These are phyloP conservation scores for Hypoxylon crocopeplum DNA, from an alignment of 495 filamentous ascomycete genomes.

Conservation along the genomic window DNA sequence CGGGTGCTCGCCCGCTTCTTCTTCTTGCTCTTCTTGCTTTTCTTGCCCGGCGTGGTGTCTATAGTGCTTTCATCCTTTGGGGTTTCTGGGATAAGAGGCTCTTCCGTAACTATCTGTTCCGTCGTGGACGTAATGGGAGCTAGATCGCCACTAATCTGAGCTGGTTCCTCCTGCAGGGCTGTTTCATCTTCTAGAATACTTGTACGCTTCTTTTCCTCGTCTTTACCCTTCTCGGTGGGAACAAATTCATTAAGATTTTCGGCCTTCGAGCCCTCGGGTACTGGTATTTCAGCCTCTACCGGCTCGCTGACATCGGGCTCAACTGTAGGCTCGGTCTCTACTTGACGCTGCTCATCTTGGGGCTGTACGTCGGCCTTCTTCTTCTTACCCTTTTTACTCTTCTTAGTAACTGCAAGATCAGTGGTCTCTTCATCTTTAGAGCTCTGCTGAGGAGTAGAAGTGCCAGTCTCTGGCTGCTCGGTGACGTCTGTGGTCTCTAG, in stretches of 20 bases:
- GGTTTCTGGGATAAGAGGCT: not conserved
- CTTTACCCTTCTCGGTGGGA: constrained; percentile 17
- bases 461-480: constrained; percentile 14
- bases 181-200: not conserved
- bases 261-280: constrained; percentile 7
- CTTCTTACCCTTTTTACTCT: not conserved
- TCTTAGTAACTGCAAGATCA: constrained; percentile 4
- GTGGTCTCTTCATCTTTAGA: not conserved
- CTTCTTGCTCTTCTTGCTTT: constrained; percentile 19
- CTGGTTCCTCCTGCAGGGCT: constrained; percentile 1
- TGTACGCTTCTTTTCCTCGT: constrained; percentile 25
- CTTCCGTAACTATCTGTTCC: constrained; percentile 1
- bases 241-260: not conserved
- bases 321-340: not conserved
- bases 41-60: constrained; percentile 5
- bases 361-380: constrained; percentile 1
- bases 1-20: constrained; percentile 29
- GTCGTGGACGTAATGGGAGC: not conserved
- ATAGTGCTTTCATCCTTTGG: not conserved
- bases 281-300: not conserved
- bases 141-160: not conserved
- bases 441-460: constrained; percentile 1
- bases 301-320: not conserved
- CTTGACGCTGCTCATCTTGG: constrained; percentile 8
- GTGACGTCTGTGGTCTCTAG: not conserved